phyloP scores from a whole-genome alignment of 495 filamentous ascomycete genomes.

The Penicillium ucsense region DNA sequence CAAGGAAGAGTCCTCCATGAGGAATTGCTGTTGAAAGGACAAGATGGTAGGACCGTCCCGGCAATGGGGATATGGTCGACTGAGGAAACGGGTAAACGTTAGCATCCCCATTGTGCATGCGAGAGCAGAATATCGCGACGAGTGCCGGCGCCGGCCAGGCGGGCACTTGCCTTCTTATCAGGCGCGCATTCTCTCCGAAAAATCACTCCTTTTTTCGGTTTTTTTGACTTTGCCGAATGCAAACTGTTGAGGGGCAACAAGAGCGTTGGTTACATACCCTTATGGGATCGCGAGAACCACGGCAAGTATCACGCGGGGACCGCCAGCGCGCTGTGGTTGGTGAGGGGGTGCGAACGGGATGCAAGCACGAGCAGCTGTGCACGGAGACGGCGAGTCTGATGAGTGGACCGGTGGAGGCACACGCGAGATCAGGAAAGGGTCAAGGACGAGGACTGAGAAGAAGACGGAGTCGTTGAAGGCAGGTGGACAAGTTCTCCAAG shows the following conservation, averaged over 20 bases:
- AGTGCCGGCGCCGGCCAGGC: neutral
- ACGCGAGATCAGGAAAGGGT: neutral
- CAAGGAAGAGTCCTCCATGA: slow-evolving; percentile 28
- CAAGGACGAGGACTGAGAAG: neutral
- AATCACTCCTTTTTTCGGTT: neutral
- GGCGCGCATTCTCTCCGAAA: too few relatives aligned
- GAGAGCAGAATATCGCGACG: neutral
- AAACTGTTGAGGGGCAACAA: neutral
- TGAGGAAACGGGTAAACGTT: slow-evolving; percentile 36
- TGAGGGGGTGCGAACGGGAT: slow-evolving; percentile 4
- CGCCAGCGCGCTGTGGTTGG: slow-evolving; percentile 5
- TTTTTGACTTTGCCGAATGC: neutral
- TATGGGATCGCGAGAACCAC: slow-evolving; percentile 7
- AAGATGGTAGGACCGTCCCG: slow-evolving; percentile 35
- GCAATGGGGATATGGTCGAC: slow-evolving; percentile 28
- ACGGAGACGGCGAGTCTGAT: neutral
- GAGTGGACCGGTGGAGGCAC: neutral
- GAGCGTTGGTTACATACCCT: slow-evolving; percentile 3
- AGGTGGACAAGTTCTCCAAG: too few relatives aligned
- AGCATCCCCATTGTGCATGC: slow-evolving; percentile 31
- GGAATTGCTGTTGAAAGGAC: slow-evolving; percentile 35
- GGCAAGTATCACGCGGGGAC: slow-evolving; percentile 7
- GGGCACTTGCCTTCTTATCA: neutral
- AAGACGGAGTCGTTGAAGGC: neutral
- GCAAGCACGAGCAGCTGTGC: neutral